These are phyloP conservation scores for Hypoxylon trugodes DNA, from an alignment of 495 filamentous ascomycete genomes.

Conservation along the genomic window DNA sequence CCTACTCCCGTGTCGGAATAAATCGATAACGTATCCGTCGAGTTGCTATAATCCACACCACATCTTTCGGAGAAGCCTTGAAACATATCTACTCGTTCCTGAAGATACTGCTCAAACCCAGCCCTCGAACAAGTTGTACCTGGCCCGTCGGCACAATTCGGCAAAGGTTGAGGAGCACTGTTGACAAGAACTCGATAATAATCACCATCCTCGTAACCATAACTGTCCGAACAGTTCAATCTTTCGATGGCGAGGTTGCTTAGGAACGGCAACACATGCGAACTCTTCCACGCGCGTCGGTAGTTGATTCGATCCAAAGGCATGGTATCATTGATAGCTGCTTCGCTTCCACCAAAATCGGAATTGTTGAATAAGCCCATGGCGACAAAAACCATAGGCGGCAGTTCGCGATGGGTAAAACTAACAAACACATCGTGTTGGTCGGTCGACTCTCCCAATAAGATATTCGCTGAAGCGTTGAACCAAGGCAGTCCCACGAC, in stretches of 20 bases:
- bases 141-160: constrained; percentile 46
- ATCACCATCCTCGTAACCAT: constrained; percentile 46
- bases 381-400: constrained; percentile 56
- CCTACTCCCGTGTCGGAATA: constrained; percentile 45
- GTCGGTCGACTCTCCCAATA: constrained; percentile 38
- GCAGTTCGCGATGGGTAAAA: constrained; percentile 61
- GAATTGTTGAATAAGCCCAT: constrained; percentile 62
- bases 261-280: constrained; percentile 53
- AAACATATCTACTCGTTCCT: constrained; percentile 43
- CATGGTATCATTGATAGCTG: constrained; percentile 57
- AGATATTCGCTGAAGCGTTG: constrained; percentile 51
- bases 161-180: constrained; percentile 47
- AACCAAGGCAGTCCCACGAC: constrained; percentile 59
- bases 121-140: constrained; percentile 48
- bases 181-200: constrained; percentile 51
- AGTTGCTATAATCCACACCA: constrained; percentile 45
- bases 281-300: constrained; percentile 56
- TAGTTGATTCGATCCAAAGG: constrained; percentile 57
- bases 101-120: constrained; percentile 43
- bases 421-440: constrained; percentile 57
- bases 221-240: constrained; percentile 48
- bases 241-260: constrained; percentile 55
- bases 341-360: constrained; percentile 49
- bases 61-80: constrained; percentile 47
- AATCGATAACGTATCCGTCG: constrained; percentile 46